A percentile compares a stretch with the other conserved stretches of the same genome.
Evolutionary conservation across 1,139 yeast species (phyloP).

Genomic region (Blastobotrys capitulatus): DNA sequence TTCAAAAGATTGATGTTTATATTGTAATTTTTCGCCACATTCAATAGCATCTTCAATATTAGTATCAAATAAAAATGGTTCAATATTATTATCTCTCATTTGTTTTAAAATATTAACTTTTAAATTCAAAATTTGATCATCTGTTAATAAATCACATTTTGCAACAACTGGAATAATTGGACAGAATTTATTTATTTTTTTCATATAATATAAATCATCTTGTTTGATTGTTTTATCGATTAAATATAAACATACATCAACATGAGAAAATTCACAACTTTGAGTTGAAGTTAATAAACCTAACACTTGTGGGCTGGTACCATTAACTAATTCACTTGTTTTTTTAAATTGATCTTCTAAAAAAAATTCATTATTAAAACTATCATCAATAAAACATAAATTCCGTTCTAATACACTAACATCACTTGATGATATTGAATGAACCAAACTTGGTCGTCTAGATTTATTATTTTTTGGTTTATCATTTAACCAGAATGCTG

Average conservation of each 20-base stretch:
- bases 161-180: constrained; percentile 31
- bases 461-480: not conserved
- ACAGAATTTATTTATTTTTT: constrained; percentile 20
- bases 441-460: constrained; percentile 19
- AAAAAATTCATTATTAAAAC: constrained; percentile 24
- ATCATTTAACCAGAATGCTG: constrained; percentile 19
- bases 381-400: constrained; percentile 27
- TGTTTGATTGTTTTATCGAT: constrained; percentile 20
- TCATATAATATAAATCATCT: constrained; percentile 26
- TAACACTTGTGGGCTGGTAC: constrained; percentile 20
- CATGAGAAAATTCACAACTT: constrained; percentile 27
- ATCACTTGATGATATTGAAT: constrained; percentile 17
- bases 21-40: constrained; percentile 14
- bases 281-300: constrained; percentile 26
- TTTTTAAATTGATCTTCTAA: constrained; percentile 25
- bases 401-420: constrained; percentile 25
- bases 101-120: constrained; percentile 23
- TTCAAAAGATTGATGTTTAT: constrained; percentile 1
- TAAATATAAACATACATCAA: constrained; percentile 31
- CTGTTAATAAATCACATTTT: constrained; percentile 21
- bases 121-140: constrained; percentile 18
- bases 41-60: constrained; percentile 23
- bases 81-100: constrained; percentile 19
- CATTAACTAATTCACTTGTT: constrained; percentile 28
- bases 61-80: constrained; percentile 27